These are phyloP conservation scores for Omphalea diandra DNA, from an alignment of 441 rosid genomes.

Conservation along the genomic window DNA sequence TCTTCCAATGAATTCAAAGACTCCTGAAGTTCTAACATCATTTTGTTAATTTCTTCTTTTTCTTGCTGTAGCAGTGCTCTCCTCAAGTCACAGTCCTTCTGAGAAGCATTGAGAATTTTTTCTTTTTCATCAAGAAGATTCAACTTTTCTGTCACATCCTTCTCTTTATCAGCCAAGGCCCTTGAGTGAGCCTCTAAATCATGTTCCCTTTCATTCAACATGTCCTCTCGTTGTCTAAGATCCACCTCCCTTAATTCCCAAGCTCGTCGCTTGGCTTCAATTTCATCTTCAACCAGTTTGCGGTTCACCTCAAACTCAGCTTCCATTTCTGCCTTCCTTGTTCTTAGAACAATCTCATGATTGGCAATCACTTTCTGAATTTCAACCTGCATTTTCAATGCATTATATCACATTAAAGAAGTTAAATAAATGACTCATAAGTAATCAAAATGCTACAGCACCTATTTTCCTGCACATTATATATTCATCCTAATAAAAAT, in stretches of 20 bases:
- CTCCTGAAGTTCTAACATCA: slow-evolving; percentile 59
- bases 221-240: slow-evolving; percentile 62
- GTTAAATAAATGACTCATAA: not conserved
- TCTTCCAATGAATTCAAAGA: slow-evolving; percentile 65
- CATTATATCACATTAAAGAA: slow-evolving; percentile 6
- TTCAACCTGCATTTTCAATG: slow-evolving; percentile 53
- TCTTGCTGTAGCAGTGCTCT: slow-evolving; percentile 49
- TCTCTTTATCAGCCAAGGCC: slow-evolving; percentile 65
- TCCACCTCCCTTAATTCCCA: slow-evolving; percentile 93
- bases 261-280: slow-evolving; percentile 78
- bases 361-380: slow-evolving; percentile 54
- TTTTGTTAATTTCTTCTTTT: slow-evolving; percentile 51
- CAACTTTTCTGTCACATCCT: slow-evolving; percentile 56
- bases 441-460: not conserved
- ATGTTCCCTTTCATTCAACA: slow-evolving; percentile 67
- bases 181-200: slow-evolving; percentile 67
- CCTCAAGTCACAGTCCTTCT: slow-evolving; percentile 49
- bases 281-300: slow-evolving; percentile 69
- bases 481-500: not conserved
- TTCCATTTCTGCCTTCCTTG: slow-evolving; percentile 68
- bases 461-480: not conserved
- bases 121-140: slow-evolving; percentile 59
- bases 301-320: slow-evolving; percentile 66
- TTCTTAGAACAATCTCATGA: slow-evolving; percentile 59
- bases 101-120: slow-evolving; percentile 41